Percentiles rank a stretch among this genome's conserved stretches.
These are phyloP conservation scores for Vitis rupestris DNA, from an alignment of 164 flowering plant genomes.

Conservation along the genomic window DNA sequence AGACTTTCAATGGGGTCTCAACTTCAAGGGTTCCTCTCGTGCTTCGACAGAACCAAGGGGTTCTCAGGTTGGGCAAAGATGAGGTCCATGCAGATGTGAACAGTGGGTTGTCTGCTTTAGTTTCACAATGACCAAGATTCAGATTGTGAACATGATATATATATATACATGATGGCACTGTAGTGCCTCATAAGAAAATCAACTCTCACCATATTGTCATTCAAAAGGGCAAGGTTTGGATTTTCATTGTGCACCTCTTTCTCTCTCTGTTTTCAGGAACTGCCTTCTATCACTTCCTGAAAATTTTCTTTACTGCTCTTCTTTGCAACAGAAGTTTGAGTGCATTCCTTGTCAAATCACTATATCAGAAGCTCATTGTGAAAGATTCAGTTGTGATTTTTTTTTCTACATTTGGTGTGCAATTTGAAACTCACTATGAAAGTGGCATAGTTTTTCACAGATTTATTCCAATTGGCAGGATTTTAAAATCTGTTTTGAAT, in stretches of 20 bases:
- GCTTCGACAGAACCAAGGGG: slow-evolving; percentile 19
- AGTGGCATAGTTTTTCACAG: slow-evolving; percentile 63
- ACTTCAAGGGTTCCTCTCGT: slow-evolving; percentile 2
- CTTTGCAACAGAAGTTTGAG: slow-evolving; percentile 37
- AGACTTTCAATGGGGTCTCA: slow-evolving; percentile 6
- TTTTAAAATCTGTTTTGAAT: slow-evolving; percentile 71
- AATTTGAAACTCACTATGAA: slow-evolving; percentile 73
- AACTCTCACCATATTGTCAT: slow-evolving; percentile 49
- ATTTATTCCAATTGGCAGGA: slow-evolving; percentile 71
- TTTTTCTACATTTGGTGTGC: slow-evolving; percentile 81
- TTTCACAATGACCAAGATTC: slow-evolving; percentile 21
- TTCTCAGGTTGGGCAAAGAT: too few relatives aligned
- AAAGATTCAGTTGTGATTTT: slow-evolving; percentile 79
- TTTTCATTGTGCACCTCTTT: slow-evolving; percentile 18
- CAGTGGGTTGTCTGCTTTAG: too few relatives aligned
- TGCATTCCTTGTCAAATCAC: slow-evolving; percentile 29
- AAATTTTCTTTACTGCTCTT: slow-evolving; percentile 14
- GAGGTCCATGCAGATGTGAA: too few relatives aligned
- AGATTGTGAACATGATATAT: slow-evolving; percentile 22
- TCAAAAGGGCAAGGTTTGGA: slow-evolving; percentile 24
- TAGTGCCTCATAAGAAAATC: slow-evolving; percentile 31
- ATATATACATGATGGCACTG: slow-evolving; percentile 34
- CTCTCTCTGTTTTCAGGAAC: slow-evolving; percentile 27
- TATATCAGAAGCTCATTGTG: slow-evolving; percentile 39
- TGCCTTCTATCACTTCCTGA: slow-evolving; percentile 23